A percentile compares a stretch with the other conserved stretches of the same genome.
Conservation (phyloP, 1,284 basidiomycete species). For the Apiotrichum mycotoxinovorans region DNA sequence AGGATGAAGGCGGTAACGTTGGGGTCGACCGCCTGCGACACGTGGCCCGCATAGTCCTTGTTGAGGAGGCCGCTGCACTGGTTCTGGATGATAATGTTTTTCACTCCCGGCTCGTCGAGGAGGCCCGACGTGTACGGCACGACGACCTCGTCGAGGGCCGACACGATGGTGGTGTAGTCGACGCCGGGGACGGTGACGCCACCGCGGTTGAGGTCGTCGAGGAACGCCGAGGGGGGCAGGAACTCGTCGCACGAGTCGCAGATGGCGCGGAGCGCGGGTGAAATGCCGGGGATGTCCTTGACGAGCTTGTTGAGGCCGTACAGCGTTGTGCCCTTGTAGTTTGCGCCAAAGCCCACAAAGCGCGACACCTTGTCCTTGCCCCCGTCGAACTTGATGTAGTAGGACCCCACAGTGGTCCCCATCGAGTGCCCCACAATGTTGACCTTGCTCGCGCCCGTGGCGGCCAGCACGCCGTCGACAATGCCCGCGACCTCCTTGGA, state of each 20-base stretch:
- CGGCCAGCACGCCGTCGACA: constrained; percentile 2
- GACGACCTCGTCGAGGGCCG: constrained; percentile 5
- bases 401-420: constrained; percentile 5
- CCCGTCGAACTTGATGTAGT: constrained; percentile 16
- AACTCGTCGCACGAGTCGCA: constrained; percentile 10
- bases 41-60: constrained; percentile 7
- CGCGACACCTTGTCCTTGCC: constrained; percentile 1
- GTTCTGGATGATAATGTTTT: constrained; percentile 13
- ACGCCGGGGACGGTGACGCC: constrained; percentile 8
- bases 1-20: constrained; percentile 2
- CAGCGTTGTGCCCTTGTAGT: constrained; percentile 12
- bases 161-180: constrained; percentile 9
- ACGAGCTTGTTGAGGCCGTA: constrained; percentile 12
- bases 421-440: constrained; percentile 14
- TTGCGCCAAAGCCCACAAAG: constrained; percentile 11
- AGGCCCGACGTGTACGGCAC: constrained; percentile 7
- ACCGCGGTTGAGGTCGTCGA: constrained; percentile 5
- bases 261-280: neutral
- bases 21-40: constrained; percentile 5
- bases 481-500: constrained; percentile 7
- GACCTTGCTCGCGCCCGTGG: constrained; percentile 14
- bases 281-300: constrained; percentile 5
- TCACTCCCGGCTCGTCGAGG: constrained; percentile 10
- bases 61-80: neutral
- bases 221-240: constrained; percentile 1